A percentile compares a stretch with the other conserved stretches of the same genome.
These are phyloP conservation scores for Canavalia ensiformis DNA, from an alignment of 306 rosid genomes.

Conservation along the genomic window DNA sequence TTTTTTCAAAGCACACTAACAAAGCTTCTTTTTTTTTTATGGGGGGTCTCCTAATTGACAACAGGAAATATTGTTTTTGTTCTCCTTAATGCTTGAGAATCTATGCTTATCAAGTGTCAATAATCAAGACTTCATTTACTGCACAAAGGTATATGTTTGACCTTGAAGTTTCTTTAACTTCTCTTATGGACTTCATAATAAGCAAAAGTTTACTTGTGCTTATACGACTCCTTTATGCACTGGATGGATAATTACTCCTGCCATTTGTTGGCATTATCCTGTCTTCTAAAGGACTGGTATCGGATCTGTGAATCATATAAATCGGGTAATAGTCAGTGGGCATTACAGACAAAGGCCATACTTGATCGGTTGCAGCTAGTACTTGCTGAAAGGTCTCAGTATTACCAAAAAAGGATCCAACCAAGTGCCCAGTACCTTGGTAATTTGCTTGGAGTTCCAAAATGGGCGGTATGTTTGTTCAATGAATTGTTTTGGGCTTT, in stretches of 20 bases:
- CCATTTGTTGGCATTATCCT: not conserved
- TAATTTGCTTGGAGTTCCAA: conserved; percentile 12
- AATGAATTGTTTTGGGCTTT: not conserved
- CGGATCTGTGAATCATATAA: conserved; percentile 7
- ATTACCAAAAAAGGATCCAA: not conserved
- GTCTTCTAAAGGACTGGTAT: not conserved
- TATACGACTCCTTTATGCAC: not conserved
- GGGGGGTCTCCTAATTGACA: not conserved
- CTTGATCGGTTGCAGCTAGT: not conserved
- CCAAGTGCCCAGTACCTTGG: conserved; percentile 2
- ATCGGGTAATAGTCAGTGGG: not conserved
- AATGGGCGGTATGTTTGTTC: not conserved
- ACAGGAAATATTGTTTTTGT: not conserved
- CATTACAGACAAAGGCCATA: conserved; percentile 4
- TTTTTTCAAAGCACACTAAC: not conserved
- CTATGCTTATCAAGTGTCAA: conserved; percentile 3
- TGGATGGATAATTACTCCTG: not conserved
- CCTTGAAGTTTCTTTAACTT: not conserved
- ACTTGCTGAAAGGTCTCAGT: conserved; percentile 2
- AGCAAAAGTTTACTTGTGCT: not conserved
- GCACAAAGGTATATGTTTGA: not conserved
- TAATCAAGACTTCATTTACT: not conserved
- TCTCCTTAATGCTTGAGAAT: not conserved
- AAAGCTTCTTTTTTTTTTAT: too few species aligned
- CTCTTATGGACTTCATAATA: not conserved